Conservation (phyloP, 2,329 filamentous ascomycete species). For the Neophaeococcomyces aloes region DNA sequence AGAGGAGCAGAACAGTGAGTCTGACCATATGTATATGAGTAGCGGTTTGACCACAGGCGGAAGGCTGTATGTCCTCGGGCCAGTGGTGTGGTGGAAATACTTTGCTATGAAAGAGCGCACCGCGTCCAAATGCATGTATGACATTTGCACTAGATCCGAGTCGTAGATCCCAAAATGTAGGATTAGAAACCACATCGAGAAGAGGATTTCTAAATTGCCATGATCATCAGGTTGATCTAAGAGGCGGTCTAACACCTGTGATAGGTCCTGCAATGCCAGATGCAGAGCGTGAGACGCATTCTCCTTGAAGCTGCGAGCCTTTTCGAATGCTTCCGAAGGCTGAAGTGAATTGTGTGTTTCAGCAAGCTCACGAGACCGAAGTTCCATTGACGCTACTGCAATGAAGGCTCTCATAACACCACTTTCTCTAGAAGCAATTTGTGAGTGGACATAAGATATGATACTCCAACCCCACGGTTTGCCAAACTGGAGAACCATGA, state of each 20-base stretch:
- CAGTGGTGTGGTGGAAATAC: slow-evolving; percentile 3
- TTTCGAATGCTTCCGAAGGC: not conserved
- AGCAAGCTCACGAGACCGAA: slow-evolving; percentile 4
- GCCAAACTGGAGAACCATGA: slow-evolving; percentile 7
- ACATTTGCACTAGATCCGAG: slow-evolving; percentile 2
- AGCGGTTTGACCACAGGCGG: slow-evolving; percentile 8
- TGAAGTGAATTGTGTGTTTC: not conserved
- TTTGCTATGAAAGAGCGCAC: slow-evolving; percentile 8
- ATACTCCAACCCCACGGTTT: slow-evolving; percentile 12
- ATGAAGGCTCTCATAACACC: slow-evolving; percentile 12
- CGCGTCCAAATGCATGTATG: slow-evolving; percentile 8
- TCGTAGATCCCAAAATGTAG: slow-evolving; percentile 8
- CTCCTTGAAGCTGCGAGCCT: slow-evolving; percentile 1
- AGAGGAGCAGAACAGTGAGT: not conserved
- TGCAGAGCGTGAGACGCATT: not conserved
- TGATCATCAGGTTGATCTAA: not conserved
- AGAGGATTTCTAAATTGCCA: slow-evolving; percentile 8
- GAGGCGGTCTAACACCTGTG: slow-evolving; percentile 6
- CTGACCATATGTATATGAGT: slow-evolving; percentile 9
- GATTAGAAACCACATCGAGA: slow-evolving; percentile 10
- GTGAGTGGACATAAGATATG: slow-evolving; percentile 9
- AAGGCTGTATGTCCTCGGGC: not conserved
- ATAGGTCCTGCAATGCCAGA: slow-evolving; percentile 10
- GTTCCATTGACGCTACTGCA: slow-evolving; percentile 10
- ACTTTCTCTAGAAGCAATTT: slow-evolving; percentile 3